A percentile compares a stretch with the other conserved stretches of the same genome.
Conservation (phyloP, 1,139 yeast genomes). For the Yamadazyma dushanensis region DNA sequence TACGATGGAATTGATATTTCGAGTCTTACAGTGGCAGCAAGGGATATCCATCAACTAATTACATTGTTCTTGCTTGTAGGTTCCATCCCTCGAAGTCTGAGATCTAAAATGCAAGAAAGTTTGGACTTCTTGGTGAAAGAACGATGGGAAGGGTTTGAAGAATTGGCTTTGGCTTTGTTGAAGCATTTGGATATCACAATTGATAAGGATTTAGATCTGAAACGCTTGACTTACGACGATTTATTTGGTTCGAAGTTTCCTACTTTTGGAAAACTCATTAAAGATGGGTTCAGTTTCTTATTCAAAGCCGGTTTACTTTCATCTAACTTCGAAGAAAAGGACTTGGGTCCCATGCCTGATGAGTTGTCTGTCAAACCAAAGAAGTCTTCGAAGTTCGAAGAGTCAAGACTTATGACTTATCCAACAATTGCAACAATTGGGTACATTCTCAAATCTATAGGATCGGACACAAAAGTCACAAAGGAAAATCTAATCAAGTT, state of each 20-base stretch:
- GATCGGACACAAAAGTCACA: constrained; percentile 23
- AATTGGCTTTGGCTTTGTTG: constrained; percentile 35
- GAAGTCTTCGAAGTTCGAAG: constrained; percentile 18
- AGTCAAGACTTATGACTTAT: constrained; percentile 41
- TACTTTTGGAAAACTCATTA: constrained; percentile 37
- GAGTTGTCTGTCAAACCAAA: constrained; percentile 5
- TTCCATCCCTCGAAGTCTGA: constrained; percentile 25
- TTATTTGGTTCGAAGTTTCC: constrained; percentile 30
- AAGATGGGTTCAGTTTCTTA: constrained; percentile 30
- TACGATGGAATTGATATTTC: constrained; percentile 33
- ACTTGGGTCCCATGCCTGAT: constrained; percentile 6
- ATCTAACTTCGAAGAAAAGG: constrained; percentile 9
- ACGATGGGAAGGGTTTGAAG: constrained; percentile 38
- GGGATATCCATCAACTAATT: constrained; percentile 35
- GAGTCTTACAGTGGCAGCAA: constrained; percentile 31
- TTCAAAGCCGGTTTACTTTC: constrained; percentile 32
- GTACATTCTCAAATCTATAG: constrained; percentile 24
- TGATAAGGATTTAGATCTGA: constrained; percentile 19
- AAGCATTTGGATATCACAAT: constrained; percentile 39
- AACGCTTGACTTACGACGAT: constrained; percentile 30
- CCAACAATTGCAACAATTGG: constrained; percentile 45
- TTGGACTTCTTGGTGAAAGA: constrained; percentile 13
- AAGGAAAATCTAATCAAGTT: constrained; percentile 55
- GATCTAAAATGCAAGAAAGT: constrained; percentile 18
- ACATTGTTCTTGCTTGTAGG: constrained; percentile 41